Percentiles rank a stretch among this genome's conserved stretches.
Conservation (phyloP, 2,329 filamentous ascomycete species). For the Ophiostoma perfectum region DNA sequence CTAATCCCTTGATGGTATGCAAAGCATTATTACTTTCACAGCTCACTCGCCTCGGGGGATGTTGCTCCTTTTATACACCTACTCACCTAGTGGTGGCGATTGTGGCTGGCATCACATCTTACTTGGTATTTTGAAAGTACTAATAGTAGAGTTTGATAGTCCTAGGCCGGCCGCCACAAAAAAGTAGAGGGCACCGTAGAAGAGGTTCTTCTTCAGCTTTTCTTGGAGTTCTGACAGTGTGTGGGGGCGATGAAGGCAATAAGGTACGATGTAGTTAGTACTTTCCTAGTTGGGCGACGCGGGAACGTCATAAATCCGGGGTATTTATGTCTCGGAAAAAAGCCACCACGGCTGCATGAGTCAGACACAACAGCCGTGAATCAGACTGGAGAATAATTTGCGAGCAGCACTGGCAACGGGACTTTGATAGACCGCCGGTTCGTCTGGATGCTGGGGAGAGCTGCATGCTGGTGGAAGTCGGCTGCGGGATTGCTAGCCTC, state of each 20-base stretch:
- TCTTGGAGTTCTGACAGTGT: not conserved
- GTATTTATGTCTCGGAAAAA: not conserved
- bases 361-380: no score
- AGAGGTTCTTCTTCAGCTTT: conserved; percentile 2
- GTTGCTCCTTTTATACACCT: not conserved
- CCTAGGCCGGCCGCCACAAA: not conserved
- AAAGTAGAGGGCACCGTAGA: not conserved
- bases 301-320: not conserved
- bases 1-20: no score
- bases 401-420: no score
- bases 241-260: no score
- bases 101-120: not conserved
- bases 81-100: not conserved
- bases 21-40: not conserved
- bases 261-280: conserved; percentile 4
- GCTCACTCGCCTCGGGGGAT: not conserved
- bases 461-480: no score
- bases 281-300: not conserved
- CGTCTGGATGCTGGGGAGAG: no score
- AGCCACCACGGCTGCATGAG: no score
- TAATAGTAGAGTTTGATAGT: not conserved
- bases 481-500: not conserved
- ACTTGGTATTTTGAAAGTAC: not conserved
- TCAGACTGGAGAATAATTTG: no score
- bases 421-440: no score